Evolutionary conservation across 169 alveolate genomes (phyloP).

Genomic region (Plasmodium relictum): DNA sequence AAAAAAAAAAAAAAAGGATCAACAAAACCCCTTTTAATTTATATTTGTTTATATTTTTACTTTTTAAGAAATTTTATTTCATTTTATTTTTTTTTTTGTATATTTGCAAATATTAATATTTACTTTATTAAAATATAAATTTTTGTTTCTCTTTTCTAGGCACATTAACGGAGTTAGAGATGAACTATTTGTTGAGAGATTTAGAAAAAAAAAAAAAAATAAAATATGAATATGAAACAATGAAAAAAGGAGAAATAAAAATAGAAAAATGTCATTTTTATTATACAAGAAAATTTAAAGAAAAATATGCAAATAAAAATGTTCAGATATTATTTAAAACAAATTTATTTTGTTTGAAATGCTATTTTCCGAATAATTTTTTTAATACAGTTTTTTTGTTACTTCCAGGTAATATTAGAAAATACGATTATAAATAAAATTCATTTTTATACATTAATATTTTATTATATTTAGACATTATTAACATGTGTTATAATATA

Average conservation of each 20-base stretch:
- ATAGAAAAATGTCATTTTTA: conserved; percentile 14
- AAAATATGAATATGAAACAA: too few relatives aligned
- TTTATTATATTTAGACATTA: too few relatives aligned
- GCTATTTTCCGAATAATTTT: conserved; percentile 33
- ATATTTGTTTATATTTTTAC: too few relatives aligned
- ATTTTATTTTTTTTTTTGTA: too few relatives aligned
- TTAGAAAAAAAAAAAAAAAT: conserved; percentile 28
- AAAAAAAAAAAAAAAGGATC: too few relatives aligned
- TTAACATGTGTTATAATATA: too few relatives aligned
- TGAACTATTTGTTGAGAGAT: conserved; percentile 30
- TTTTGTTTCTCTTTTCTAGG: background rate
- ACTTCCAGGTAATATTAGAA: conserved; percentile 61
- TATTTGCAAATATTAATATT: background rate
- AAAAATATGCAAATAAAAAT: conserved; percentile 10
- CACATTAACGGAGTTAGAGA: conserved; percentile 33
- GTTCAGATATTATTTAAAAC: conserved; percentile 16
- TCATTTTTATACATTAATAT: too few relatives aligned
- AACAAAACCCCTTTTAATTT: too few relatives aligned
- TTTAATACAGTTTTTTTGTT: conserved; percentile 38
- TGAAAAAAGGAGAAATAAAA: background rate
- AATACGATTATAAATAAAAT: too few relatives aligned
- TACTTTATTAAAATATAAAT: too few relatives aligned
- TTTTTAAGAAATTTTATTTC: too few relatives aligned
- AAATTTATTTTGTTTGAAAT: conserved; percentile 22
- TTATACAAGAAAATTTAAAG: conserved; percentile 35